phyloP scores from a whole-genome alignment of 2,329 filamentous ascomycete species.

The Colletotrichum godetiae region DNA sequence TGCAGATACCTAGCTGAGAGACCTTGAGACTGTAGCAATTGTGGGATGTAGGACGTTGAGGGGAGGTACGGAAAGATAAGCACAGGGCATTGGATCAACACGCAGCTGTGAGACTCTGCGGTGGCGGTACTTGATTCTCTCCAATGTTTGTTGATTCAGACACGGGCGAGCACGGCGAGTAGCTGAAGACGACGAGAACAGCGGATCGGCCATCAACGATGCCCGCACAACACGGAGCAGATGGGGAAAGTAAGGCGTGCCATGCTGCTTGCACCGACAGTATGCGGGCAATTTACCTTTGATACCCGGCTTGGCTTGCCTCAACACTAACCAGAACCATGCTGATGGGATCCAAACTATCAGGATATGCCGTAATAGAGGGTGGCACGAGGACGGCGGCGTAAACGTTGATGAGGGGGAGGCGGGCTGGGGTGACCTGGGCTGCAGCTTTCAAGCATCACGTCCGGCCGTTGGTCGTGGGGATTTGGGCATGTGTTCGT shows the following conservation, averaged over 20 bases:
- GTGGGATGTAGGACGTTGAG: slow-evolving; percentile 18
- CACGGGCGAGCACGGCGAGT: not conserved
- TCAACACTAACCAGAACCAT: slow-evolving; percentile 31
- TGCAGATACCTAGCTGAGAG: slow-evolving; percentile 14
- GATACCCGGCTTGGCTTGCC: slow-evolving; percentile 21
- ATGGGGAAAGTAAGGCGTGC: not conserved
- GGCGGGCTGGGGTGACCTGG: slow-evolving; percentile 10
- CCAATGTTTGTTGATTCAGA: not conserved
- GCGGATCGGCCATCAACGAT: not conserved
- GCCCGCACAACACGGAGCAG: not conserved
- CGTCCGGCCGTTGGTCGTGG: not conserved
- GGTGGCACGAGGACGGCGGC: slow-evolving; percentile 25
- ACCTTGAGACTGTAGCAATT: slow-evolving; percentile 2
- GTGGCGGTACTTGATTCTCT: not conserved
- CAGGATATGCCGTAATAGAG: slow-evolving; percentile 20
- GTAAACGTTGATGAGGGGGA: slow-evolving; percentile 7
- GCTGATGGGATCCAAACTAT: slow-evolving; percentile 20
- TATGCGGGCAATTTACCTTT: slow-evolving; percentile 29
- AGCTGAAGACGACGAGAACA: slow-evolving; percentile 10
- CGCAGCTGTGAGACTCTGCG: not conserved
- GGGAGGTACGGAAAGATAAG: not conserved
- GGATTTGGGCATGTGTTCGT: slow-evolving; percentile 22
- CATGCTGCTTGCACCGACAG: slow-evolving; percentile 20
- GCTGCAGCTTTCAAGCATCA: not conserved
- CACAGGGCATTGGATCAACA: slow-evolving; percentile 3